Evolutionary conservation across 768 basidiomycete species (phyloP).

Genomic region (Boletus coccyginus): DNA sequence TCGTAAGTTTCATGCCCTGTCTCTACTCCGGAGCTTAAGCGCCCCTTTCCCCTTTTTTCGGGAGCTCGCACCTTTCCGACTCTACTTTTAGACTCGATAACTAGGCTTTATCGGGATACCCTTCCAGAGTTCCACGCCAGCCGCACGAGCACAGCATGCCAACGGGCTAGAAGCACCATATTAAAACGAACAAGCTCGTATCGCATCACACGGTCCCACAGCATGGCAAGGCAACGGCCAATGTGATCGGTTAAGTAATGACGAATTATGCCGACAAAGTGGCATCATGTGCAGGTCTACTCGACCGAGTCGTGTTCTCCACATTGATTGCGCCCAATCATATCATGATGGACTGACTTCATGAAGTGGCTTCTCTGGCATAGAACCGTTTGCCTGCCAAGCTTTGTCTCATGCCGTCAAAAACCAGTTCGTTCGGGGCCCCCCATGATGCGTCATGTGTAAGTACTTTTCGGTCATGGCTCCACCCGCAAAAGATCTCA

Average conservation of each 20-base stretch:
- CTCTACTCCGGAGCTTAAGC: constrained; percentile 30
- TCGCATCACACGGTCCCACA: constrained; percentile 17
- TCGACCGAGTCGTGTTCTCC: too few relatives aligned
- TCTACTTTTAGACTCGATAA: constrained; percentile 4
- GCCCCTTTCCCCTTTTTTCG: constrained; percentile 23
- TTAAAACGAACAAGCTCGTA: constrained; percentile 16
- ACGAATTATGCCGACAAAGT: constrained; percentile 5
- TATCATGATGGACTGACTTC: too few relatives aligned
- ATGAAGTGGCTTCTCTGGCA: background rate
- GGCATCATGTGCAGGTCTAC: background rate
- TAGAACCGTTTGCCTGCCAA: constrained; percentile 3
- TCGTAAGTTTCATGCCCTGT: constrained; percentile 16
- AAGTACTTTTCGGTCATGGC: background rate
- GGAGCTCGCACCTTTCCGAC: constrained; percentile 4
- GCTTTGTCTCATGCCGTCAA: constrained; percentile 1
- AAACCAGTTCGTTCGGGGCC: background rate
- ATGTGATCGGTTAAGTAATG: background rate
- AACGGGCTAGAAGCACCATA: constrained; percentile 7
- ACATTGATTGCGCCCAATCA: too few relatives aligned
- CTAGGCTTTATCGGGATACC: constrained; percentile 7
- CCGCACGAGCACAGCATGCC: constrained; percentile 23
- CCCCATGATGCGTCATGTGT: background rate
- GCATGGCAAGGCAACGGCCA: constrained; percentile 11
- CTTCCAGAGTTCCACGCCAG: constrained; percentile 5
- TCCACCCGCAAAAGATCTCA: background rate